phyloP scores from a whole-genome alignment of 768 basidiomycete species.

The Daedaleopsis sinensis region DNA sequence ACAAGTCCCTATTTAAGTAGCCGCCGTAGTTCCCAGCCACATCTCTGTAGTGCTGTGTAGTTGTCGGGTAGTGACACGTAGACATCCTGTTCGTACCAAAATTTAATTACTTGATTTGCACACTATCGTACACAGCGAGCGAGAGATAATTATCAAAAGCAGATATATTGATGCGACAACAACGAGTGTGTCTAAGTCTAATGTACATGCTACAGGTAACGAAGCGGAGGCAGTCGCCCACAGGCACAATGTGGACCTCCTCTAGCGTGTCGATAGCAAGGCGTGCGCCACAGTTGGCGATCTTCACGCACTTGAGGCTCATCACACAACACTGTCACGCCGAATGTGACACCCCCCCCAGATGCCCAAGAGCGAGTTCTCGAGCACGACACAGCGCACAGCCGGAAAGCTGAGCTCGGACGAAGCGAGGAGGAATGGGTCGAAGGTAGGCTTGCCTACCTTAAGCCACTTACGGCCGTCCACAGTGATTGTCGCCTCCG shows the following conservation, averaged over 20 bases:
- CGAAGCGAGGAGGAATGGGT: conserved; percentile 66
- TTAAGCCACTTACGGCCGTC: conserved; percentile 72
- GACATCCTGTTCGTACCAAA: no score
- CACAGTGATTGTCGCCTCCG: no score
- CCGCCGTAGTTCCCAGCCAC: no score
- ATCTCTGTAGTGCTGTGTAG: no score
- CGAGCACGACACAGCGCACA: conserved; percentile 70
- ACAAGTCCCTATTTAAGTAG: no score
- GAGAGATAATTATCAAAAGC: no score
- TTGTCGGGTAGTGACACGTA: no score
- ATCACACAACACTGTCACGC: conserved; percentile 78
- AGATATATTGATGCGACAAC: no score
- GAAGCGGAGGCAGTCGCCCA: conserved; percentile 47
- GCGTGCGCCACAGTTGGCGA: conserved; percentile 59
- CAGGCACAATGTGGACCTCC: conserved; percentile 44
- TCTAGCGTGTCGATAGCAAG: conserved; percentile 60
- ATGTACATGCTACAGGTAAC: conserved; percentile 22
- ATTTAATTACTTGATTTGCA: no score
- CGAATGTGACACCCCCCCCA: conserved; percentile 70
- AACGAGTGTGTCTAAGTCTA: no score
- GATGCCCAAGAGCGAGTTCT: conserved; percentile 73
- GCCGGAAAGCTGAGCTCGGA: conserved; percentile 57
- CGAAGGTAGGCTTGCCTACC: conserved; percentile 62
- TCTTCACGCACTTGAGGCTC: conserved; percentile 59
- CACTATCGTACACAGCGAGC: no score